Base-by-base conservation (phyloP, 2,329 filamentous ascomycete species). In the Colletotrichum destructivum region DNA sequence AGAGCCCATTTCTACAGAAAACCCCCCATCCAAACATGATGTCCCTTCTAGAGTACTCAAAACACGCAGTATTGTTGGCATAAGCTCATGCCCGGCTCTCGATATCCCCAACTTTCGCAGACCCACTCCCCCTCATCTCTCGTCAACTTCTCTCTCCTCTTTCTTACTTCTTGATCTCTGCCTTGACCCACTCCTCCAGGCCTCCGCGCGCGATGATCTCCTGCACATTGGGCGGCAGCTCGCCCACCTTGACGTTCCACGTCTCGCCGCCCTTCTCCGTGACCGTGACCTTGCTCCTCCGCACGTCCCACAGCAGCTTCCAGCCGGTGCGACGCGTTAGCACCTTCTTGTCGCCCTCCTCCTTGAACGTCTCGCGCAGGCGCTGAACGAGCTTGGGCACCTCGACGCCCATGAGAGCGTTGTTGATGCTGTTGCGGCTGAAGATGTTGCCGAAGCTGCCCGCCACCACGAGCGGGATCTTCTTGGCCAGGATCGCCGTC, bases 361-460 rank as follows among this genome's bases (percentile, higher is more conserved):
- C 81, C 63, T 82, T 81, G 79, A 90, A 95, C 0, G 85, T 85
- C 78, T 90, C 89, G 1, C 93, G 85, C 26, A 96, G 84, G 40
- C 91, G 85, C 79, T 91, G 80, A 4, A 94, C 87, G 0, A 95
- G 85, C 21, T 86, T 84, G 3, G 92, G 92, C 1, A 94, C 86
- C 78, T 95, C 93, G 16, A 95, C 84, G 1, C 89, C 89, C 86
- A 94, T 88, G 5, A 95, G 85, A 0, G 92, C 93, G 75, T 95
- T 95, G 82, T 95, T 95, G 83, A 95, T 94, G 78, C 88, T 89
- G 83, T 94, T 95, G 3, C 94, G 85, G 76, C 86, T 87, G 79
- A 96, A 97, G 79, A 96, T 97, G 82, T 94, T 96, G 66, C 92
- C 90, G 77, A 97, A 95, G 82, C 91, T 95, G 59, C 93, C 93